Evolutionary conservation across 805 yeast species (phyloP), one percentile per base, ranked within the genome.

Genomic region (Starmera pachycereana): DNA sequence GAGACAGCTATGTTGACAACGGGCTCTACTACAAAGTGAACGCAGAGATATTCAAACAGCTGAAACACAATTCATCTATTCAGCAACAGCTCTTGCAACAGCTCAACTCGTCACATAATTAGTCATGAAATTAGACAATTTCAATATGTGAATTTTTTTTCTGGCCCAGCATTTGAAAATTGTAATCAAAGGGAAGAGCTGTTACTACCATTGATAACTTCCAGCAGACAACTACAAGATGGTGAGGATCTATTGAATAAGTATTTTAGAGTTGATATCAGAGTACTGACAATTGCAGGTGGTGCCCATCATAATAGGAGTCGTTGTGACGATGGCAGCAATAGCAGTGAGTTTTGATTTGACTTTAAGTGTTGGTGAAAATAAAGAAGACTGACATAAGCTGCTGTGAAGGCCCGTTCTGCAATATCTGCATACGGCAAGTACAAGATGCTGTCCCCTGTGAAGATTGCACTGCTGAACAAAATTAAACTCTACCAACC

Each of bases 1-100:
- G 65, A 40, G 53, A 60, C 35, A 41, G 45, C 6, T 50, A 50
- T 19, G 54, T 55, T 36, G 56, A 60, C 9, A 53, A 60, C 16
- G 85, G 85, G 1, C 50, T 78, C 28, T 69, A 67, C 48, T 79
- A 63, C 46, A 67, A 63, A 25, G 61, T 71, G 7, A 63, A 71
- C 44, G 66, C 68, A 33, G 60, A 53, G 8, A 52, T 67, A 2
- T 63, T 67, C 44, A 62, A 62, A 9, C 58, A 60, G 41, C 53
- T 68, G 53, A 50, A 56, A 36, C 53, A 64, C 32, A 68, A 66
- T 41, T 59, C 65, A 5, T 57, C 58, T 33, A 47, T 72, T 18
- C 77, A 72, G 50, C 61, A 61, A 16, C 65, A 66, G 40, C 54
- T 73, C 30, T 63, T 69, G 38, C 57, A 52, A 33, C 76, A 72